Conservation (phyloP, 2,329 filamentous ascomycete species). For the Allantophomopsis cytisporea region DNA sequence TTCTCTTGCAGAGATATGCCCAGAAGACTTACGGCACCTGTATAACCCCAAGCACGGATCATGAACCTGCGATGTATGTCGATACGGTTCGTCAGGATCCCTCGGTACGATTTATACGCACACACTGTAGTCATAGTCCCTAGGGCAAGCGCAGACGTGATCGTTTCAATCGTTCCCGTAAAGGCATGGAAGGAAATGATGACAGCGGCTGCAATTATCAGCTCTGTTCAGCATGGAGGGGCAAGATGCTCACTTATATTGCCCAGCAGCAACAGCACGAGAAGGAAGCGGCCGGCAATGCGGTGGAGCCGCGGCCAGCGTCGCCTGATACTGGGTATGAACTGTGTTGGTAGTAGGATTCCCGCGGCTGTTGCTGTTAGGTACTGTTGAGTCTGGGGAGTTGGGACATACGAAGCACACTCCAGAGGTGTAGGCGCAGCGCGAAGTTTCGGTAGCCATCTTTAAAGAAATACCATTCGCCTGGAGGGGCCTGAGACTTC, state of each 20-base stretch:
- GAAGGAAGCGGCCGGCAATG: conserved; percentile 1
- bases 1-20: background rate
- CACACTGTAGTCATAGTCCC: background rate
- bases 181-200: conserved; percentile 1
- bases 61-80: conserved; percentile 5
- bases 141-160: background rate
- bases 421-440: conserved; percentile 4
- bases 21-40: conserved; percentile 3
- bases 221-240: background rate
- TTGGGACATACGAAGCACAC: conserved; percentile 5
- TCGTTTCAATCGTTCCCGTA: conserved; percentile 4
- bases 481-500: background rate
- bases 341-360: conserved; percentile 5
- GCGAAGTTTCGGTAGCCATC: background rate
- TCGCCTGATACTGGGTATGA: conserved; percentile 5
- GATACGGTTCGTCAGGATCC: conserved; percentile 2
- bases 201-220: conserved; percentile 2
- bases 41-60: conserved; percentile 4
- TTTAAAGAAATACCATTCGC: conserved; percentile 1
- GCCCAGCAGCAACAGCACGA: conserved; percentile 3
- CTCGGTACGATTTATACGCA: conserved; percentile 2
- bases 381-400: background rate
- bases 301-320: conserved; percentile 3
- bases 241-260: conserved; percentile 5
- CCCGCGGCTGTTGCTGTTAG: conserved; percentile 4